Evolutionary conservation across 306 rosid genomes (phyloP).

Genomic region (Sindora glabra): DNA sequence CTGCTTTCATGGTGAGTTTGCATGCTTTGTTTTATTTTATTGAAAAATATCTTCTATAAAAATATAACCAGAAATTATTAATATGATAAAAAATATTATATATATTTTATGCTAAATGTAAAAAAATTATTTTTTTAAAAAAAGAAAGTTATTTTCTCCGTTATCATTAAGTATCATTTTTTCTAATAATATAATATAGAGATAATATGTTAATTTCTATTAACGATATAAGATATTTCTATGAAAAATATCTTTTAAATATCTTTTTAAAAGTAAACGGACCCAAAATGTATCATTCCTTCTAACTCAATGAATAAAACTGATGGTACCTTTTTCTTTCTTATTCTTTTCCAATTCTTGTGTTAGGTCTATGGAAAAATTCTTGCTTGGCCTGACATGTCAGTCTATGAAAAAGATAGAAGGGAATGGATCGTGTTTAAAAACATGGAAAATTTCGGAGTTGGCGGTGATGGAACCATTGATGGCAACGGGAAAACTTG

Average conservation of each 20-base stretch:
- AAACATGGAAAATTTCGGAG: conserved; percentile 24
- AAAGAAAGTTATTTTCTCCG: too few species aligned
- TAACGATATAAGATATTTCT: too few species aligned
- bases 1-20: conserved; percentile 42
- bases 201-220: too few species aligned
- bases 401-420: conserved; percentile 35
- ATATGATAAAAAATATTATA: too few species aligned
- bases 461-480: conserved; percentile 64
- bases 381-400: conserved; percentile 46
- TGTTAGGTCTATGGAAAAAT: conserved; percentile 58
- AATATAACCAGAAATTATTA: background rate
- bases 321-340: conserved; percentile 2
- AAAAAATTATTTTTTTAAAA: too few species aligned
- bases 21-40: too few species aligned
- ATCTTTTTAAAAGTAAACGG: too few species aligned
- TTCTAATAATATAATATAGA: too few species aligned
- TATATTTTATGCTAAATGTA: too few species aligned
- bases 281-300: too few species aligned
- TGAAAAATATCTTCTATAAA: background rate
- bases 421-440: conserved; percentile 49
- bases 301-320: background rate
- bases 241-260: too few species aligned
- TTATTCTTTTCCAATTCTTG: background rate
- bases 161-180: too few species aligned
- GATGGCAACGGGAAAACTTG: conserved; percentile 77